Percentiles rank a stretch among this genome's conserved stretches.
Evolutionary conservation across 2,329 filamentous ascomycete species (phyloP).

Genomic region (Colletotrichum gloeosporioides): DNA sequence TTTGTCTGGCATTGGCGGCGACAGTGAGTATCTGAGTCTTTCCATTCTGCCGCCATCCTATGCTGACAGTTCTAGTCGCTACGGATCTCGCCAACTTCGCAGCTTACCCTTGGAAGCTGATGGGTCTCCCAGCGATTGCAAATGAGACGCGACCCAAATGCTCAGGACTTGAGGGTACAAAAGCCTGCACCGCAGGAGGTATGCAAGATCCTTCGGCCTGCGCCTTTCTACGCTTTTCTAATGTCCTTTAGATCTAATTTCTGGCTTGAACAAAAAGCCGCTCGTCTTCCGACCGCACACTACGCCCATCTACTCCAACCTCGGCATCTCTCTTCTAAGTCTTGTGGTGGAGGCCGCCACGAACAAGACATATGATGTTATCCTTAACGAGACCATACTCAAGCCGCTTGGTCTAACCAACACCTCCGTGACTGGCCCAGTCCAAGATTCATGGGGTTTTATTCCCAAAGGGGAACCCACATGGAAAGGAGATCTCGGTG

Average conservation of each 20-base stretch:
- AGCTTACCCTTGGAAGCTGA: background rate
- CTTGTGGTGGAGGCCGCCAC: constrained; percentile 27
- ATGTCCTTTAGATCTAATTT: constrained; percentile 22
- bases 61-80: background rate
- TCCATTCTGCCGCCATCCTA: too few relatives aligned
- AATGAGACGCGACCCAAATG: constrained; percentile 17
- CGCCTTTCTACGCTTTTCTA: background rate
- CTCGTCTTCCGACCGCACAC: constrained; percentile 23
- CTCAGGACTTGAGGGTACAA: constrained; percentile 12
- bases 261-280: constrained; percentile 14
- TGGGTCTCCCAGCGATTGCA: constrained; percentile 16
- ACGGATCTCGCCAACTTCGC: constrained; percentile 14
- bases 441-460: constrained; percentile 32
- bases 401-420: constrained; percentile 45
- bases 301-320: constrained; percentile 26
- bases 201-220: background rate
- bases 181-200: constrained; percentile 11
- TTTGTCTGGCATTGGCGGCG: constrained; percentile 19
- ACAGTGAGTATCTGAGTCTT: constrained; percentile 7
- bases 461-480: constrained; percentile 38
- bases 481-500: constrained; percentile 39
- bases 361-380: constrained; percentile 17
- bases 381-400: constrained; percentile 44
- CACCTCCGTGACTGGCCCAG: constrained; percentile 41
- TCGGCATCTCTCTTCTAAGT: constrained; percentile 25